phyloP scores from a whole-genome alignment of 768 basidiomycete genomes.

The Sporobolomyces roseus region DNA sequence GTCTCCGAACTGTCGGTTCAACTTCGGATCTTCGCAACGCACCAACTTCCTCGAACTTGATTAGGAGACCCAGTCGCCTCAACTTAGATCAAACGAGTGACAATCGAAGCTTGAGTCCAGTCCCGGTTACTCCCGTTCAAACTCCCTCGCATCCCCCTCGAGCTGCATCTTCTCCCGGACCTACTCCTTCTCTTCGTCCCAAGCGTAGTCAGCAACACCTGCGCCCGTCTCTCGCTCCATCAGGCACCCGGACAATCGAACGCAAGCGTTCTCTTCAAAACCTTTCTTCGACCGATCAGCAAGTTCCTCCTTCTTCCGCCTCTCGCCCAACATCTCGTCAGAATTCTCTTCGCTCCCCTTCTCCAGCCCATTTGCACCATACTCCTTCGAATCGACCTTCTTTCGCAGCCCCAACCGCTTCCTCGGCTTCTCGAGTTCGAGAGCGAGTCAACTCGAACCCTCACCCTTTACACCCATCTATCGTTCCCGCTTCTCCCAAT shows the following conservation, averaged over 20 bases:
- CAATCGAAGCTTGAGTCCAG: too few relatives aligned
- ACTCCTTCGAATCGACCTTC: conserved; percentile 5
- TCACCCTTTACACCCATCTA: neutral
- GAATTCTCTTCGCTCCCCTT: neutral
- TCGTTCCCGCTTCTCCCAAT: neutral
- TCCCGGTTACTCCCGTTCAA: too few relatives aligned
- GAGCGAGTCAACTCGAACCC: conserved; percentile 25
- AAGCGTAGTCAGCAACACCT: conserved; percentile 28
- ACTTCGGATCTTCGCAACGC: neutral
- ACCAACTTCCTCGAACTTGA: neutral
- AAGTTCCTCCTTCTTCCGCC: neutral
- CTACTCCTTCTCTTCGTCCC: neutral
- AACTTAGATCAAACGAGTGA: too few relatives aligned
- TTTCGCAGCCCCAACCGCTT: conserved; percentile 34
- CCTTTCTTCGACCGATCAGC: neutral
- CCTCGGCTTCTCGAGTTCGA: conserved; percentile 16
- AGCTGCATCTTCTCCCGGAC: neutral
- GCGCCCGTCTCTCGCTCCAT: neutral
- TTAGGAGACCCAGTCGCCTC: too few relatives aligned
- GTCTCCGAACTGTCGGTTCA: conserved; percentile 13
- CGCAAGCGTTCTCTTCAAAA: conserved; percentile 27
- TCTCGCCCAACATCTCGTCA: neutral
- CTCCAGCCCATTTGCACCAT: too few relatives aligned
- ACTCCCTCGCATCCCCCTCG: neutral
- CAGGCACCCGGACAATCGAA: conserved; percentile 7